phyloP scores from a whole-genome alignment of 805 yeast species.

The Pichia nakasei region DNA sequence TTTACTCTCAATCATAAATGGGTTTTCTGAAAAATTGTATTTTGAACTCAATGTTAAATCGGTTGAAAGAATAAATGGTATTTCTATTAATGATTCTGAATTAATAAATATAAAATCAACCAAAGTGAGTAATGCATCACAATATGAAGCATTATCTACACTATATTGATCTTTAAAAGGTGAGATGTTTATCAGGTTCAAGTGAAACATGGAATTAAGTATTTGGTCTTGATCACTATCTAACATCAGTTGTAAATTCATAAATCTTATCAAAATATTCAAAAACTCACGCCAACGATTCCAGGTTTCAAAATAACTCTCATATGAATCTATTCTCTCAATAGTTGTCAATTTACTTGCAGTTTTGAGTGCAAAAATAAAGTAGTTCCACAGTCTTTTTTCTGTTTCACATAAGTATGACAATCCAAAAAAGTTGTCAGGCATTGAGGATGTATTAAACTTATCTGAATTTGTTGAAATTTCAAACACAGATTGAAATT shows the following conservation, averaged over 20 bases:
- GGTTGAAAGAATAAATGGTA: neutral
- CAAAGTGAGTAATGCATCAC: constrained; percentile 4
- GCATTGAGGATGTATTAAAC: no score
- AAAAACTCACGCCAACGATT: constrained; percentile 8
- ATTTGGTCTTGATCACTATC: neutral
- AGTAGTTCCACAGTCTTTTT: constrained; percentile 5
- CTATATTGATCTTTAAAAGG: neutral
- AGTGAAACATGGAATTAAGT: neutral
- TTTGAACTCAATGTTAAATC: constrained; percentile 5
- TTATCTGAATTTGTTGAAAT: neutral
- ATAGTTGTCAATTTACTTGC: constrained; percentile 4
- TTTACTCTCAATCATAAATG: constrained; percentile 1
- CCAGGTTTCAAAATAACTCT: constrained; percentile 6
- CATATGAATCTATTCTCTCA: constrained; percentile 3
- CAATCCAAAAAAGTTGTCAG: constrained; percentile 4
- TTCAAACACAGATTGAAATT: constrained; percentile 1
- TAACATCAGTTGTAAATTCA: constrained; percentile 1
- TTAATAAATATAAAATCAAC: constrained; percentile 1
- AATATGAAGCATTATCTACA: neutral
- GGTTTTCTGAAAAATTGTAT: neutral
- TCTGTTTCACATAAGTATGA: constrained; percentile 1
- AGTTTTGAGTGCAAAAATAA: constrained; percentile 3
- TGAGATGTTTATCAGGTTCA: neutral
- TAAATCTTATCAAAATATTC: neutral
- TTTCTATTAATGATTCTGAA: neutral